phyloP scores from a whole-genome alignment of 257 asterid genomes.

The Solanum stenotomum region DNA sequence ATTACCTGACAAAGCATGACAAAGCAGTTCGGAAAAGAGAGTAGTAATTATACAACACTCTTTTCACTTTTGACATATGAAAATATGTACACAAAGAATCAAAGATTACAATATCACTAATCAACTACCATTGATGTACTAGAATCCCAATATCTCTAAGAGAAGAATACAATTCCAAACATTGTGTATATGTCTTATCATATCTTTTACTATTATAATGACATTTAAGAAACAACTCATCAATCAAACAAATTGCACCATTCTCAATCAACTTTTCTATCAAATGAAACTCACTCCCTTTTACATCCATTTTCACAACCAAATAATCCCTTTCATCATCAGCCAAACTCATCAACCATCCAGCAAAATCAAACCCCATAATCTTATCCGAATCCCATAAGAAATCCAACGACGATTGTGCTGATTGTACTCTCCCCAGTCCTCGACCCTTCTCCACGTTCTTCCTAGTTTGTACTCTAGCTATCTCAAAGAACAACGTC shows the following conservation, averaged over 20 bases:
- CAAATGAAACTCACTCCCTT: constrained; percentile 53
- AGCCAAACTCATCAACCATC: constrained; percentile 40
- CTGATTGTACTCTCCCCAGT: constrained; percentile 45
- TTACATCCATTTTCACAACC: constrained; percentile 66
- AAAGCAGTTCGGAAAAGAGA: too few relatives aligned
- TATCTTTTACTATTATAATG: constrained; percentile 36
- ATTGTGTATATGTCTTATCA: constrained; percentile 39
- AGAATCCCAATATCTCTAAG: constrained; percentile 53
- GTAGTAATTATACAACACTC: too few relatives aligned
- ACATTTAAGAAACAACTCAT: constrained; percentile 70
- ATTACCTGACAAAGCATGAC: not conserved
- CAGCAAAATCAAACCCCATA: constrained; percentile 48
- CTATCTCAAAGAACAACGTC: constrained; percentile 45
- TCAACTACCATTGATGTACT: constrained; percentile 68
- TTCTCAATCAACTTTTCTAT: constrained; percentile 43
- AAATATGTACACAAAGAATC: not conserved
- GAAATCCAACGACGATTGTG: constrained; percentile 33
- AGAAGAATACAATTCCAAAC: constrained; percentile 43
- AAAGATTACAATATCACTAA: not conserved
- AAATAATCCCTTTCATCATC: constrained; percentile 36
- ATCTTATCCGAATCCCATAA: constrained; percentile 24
- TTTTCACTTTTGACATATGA: too few relatives aligned
- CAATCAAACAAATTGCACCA: constrained; percentile 57
- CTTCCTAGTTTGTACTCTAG: constrained; percentile 25
- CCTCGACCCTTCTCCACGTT: constrained; percentile 33